Base-by-base conservation (phyloP, 78 protist genomes). In the Isochrysis galbana region DNA sequence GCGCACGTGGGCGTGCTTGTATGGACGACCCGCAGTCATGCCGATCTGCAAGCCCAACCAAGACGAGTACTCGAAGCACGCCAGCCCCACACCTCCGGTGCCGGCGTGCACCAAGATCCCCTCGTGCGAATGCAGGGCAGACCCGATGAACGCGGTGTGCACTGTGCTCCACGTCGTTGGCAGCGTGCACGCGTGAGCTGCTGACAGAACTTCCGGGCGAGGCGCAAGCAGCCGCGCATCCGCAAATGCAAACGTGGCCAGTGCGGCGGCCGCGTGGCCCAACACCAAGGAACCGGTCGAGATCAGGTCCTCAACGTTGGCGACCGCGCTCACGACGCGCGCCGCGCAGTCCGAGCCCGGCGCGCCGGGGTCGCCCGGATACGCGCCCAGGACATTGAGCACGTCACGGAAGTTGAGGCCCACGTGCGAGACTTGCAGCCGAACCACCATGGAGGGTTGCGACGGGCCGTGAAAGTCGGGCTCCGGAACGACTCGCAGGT, bases 41-140 rank as follows among this genome's bases (percentile, higher is more conserved):
- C 36, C 5, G 77, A 14, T 4, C 34, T 1, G 21, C 22, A 25
- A 3, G 34, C 87, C 67, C 21, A 44, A 23, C 72, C 54, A 17
- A 39, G 0, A 17, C 70, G 77, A 38, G 83, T 46, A 38, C 87
- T 42, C 38, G 38, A 72, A 34, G 22, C 88, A 86, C 39, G 54
- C 69, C 32, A 90, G 77, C 14, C 93, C 93, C 11, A 90, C 93
- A 22, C 93, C 93, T 32, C 93, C 93, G 32, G 87, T 21, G 17
- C 51, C 93, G 38, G 54, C 89, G 44, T 90, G 93, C 22, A 90
- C 51, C 54, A 78, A 2, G 32, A 78, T 4, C 34, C 10, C 32
- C 17, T 41, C 32, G 10, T 22, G 22, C 23, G 82, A 44, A 21
- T 11, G n/a, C 51, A n/a, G 34, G 22, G 26, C 26, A 11, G 86